Conservation (phyloP, 2,329 filamentous ascomycete species). For the Graphilbum ipis-grandicollis region DNA sequence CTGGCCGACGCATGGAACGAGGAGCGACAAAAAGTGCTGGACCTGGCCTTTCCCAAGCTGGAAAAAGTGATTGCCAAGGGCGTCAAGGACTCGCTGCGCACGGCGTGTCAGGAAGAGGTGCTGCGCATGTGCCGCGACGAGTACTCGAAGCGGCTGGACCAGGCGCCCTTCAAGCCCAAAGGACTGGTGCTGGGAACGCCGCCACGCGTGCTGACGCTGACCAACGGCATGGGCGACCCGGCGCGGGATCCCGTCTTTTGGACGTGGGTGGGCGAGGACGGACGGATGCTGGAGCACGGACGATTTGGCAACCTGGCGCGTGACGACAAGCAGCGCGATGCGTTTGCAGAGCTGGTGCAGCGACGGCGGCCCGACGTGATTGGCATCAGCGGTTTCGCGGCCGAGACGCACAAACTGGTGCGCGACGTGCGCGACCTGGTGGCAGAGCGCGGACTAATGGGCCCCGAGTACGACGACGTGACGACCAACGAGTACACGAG, state of each 20-base stretch:
- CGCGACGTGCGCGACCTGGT: slow-evolving; percentile 68
- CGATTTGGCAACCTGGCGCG: slow-evolving; percentile 64
- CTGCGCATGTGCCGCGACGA: slow-evolving; percentile 77
- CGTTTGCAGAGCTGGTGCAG: slow-evolving; percentile 63
- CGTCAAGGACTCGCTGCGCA: slow-evolving; percentile 86
- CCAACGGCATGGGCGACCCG: slow-evolving; percentile 63
- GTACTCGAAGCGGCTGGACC: slow-evolving; percentile 78
- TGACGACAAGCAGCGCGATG: slow-evolving; percentile 49
- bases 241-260: slow-evolving; percentile 68
- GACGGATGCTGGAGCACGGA: slow-evolving; percentile 73
- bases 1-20: slow-evolving; percentile 90
- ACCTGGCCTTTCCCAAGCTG: slow-evolving; percentile 64
- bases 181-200: slow-evolving; percentile 78
- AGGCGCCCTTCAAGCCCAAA: slow-evolving; percentile 90
- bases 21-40: slow-evolving; percentile 69
- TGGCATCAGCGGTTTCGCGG: slow-evolving; percentile 73
- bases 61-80: slow-evolving; percentile 74
- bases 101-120: slow-evolving; percentile 84
- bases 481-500: slow-evolving; percentile 60
- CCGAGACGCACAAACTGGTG: slow-evolving; percentile 70
- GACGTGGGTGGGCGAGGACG: slow-evolving; percentile 88
- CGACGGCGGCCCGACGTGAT: slow-evolving; percentile 78
- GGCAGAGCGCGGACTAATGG: slow-evolving; percentile 57
- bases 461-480: slow-evolving; percentile 63
- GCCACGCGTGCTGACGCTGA: slow-evolving; percentile 72